Conservation (phyloP, 768 basidiomycete genomes). For the Chalciporus sphaerocephalus region DNA sequence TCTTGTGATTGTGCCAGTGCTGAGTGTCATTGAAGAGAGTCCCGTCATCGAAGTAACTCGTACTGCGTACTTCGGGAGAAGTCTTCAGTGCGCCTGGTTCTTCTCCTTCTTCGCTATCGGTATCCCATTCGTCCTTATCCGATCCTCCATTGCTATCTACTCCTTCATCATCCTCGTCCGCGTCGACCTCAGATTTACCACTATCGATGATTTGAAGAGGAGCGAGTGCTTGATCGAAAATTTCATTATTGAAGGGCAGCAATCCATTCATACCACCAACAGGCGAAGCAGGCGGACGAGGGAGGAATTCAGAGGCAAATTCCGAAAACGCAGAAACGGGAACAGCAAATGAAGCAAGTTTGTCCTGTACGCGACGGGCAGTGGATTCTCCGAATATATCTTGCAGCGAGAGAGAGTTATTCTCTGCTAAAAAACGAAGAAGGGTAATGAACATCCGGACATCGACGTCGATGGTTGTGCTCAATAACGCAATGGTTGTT, state of each 20-base stretch:
- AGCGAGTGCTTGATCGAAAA: constrained; percentile 41
- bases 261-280: constrained; percentile 12
- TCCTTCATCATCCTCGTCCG: constrained; percentile 14
- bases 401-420: constrained; percentile 16
- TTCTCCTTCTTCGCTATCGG: constrained; percentile 15
- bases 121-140: constrained; percentile 20
- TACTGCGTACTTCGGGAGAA: not conserved
- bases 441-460: constrained; percentile 48
- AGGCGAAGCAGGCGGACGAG: constrained; percentile 2
- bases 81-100: not conserved
- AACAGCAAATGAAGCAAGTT: constrained; percentile 21
- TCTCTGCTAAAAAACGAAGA: constrained; percentile 34
- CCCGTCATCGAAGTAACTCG: constrained; percentile 37
- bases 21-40: constrained; percentile 44
- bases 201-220: constrained; percentile 24
- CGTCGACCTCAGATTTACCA: constrained; percentile 1
- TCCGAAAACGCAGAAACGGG: constrained; percentile 17
- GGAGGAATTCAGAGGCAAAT: constrained; percentile 20
- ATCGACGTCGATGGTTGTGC: constrained; percentile 45
- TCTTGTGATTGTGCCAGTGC: constrained; percentile 57
- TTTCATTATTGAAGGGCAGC: constrained; percentile 39
- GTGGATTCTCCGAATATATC: constrained; percentile 31
- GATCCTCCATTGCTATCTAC: constrained; percentile 14
- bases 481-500: constrained; percentile 15
- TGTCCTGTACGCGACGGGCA: constrained; percentile 15